These are phyloP conservation scores for Nicotiana paniculata DNA, from an alignment of 257 asterid species.

Conservation along the genomic window DNA sequence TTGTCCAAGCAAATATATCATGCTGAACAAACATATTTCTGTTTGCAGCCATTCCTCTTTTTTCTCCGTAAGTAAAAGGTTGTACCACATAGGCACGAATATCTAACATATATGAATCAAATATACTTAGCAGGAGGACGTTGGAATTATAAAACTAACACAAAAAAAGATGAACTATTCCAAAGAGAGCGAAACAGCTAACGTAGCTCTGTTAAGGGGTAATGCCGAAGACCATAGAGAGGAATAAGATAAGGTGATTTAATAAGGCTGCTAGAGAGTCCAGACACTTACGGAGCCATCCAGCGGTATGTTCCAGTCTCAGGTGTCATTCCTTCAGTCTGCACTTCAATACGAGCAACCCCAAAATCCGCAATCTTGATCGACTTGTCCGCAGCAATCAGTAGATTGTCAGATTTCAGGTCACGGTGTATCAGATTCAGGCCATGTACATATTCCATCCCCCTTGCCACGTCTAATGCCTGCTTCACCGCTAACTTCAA, in stretches of 20 bases:
- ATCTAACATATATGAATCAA: background rate
- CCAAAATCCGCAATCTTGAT: conserved; percentile 97
- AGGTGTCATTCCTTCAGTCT: conserved; percentile 99
- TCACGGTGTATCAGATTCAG: conserved; percentile 86
- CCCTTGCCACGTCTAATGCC: conserved; percentile 94
- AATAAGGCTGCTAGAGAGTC: background rate
- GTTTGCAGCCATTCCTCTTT: background rate
- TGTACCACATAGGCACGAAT: background rate
- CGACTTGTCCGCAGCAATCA: conserved; percentile 81
- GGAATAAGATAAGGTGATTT: background rate
- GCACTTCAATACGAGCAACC: conserved; percentile 94
- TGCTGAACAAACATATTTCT: background rate
- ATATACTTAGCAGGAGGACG: background rate
- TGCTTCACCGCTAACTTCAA: conserved; percentile 94
- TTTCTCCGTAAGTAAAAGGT: background rate
- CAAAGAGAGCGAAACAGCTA: background rate
- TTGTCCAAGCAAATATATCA: background rate
- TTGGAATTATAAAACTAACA: background rate
- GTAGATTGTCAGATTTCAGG: conserved; percentile 89
- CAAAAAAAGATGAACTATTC: background rate
- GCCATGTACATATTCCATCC: conserved; percentile 92
- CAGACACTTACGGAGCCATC: conserved; percentile 96
- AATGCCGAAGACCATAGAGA: background rate
- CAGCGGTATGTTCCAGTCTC: conserved; percentile 98
- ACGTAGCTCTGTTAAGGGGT: background rate